These are phyloP conservation scores for Persicaria tinctoria DNA, from an alignment of 148 eudicot species.

Conservation along the genomic window DNA sequence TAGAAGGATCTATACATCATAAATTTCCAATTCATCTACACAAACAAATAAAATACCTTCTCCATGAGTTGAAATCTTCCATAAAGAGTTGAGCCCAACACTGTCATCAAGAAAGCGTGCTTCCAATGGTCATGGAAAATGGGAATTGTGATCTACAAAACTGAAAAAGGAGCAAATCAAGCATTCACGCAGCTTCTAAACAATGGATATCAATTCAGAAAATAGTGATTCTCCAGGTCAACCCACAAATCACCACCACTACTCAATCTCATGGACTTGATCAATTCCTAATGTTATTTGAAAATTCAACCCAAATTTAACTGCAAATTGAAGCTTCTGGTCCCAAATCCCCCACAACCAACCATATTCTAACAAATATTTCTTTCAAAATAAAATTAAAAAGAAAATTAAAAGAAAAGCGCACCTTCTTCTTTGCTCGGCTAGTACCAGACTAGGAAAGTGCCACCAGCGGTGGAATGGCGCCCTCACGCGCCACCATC, in stretches of 20 bases:
- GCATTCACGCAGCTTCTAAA: no score
- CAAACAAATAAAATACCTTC: no score
- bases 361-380: background rate
- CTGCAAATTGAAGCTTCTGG: background rate
- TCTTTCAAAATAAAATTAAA: background rate
- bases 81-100: no score
- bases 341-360: constrained; percentile 3
- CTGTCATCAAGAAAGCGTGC: no score
- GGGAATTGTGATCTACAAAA: no score
- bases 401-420: background rate
- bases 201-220: background rate
- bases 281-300: constrained; percentile 3
- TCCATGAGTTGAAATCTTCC: no score
- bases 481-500: constrained; percentile 94
- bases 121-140: no score
- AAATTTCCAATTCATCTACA: no score
- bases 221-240: constrained; percentile 8
- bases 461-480: constrained; percentile 79
- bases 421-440: constrained; percentile 79
- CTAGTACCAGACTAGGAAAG: constrained; percentile 74
- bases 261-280: background rate
- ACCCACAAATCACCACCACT: constrained; percentile 10
- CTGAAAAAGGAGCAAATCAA: no score
- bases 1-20: no score
- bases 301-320: background rate